phyloP scores from a whole-genome alignment of 768 basidiomycete species.

The Suillus subluteus region DNA sequence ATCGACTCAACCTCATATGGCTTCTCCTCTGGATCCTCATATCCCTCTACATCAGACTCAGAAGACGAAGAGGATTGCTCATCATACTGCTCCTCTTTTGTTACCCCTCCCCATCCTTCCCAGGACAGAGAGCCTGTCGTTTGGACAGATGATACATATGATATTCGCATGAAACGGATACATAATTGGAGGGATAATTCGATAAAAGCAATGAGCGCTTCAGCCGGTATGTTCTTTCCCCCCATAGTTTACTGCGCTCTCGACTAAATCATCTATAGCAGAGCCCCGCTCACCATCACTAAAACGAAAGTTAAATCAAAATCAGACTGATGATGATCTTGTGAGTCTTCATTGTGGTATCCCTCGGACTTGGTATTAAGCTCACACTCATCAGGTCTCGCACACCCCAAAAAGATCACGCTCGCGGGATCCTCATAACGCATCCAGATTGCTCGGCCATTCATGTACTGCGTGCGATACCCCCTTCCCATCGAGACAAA shows the following conservation, averaged over 20 bases:
- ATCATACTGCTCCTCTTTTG: constrained; percentile 76
- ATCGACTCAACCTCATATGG: constrained; percentile 40
- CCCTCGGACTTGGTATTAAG: constrained; percentile 7
- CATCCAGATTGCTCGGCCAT: constrained; percentile 49
- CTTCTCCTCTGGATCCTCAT: constrained; percentile 42
- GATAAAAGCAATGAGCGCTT: constrained; percentile 45
- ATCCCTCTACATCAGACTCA: constrained; percentile 37
- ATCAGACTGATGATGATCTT: constrained; percentile 43
- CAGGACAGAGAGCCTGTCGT: constrained; percentile 26
- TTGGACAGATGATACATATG: constrained; percentile 53
- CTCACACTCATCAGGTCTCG: constrained; percentile 44
- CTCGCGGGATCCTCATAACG: constrained; percentile 41
- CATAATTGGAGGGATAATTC: constrained; percentile 71
- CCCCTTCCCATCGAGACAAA: constrained; percentile 60
- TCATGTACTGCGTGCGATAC: constrained; percentile 79
- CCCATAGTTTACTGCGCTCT: constrained; percentile 8
- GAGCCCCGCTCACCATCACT: constrained; percentile 42
- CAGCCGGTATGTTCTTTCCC: constrained; percentile 41
- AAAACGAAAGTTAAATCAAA: constrained; percentile 48
- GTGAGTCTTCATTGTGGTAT: constrained; percentile 33
- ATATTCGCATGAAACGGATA: constrained; percentile 64
- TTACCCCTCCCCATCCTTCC: constrained; percentile 42
- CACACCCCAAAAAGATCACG: constrained; percentile 63
- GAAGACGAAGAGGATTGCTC: constrained; percentile 55
- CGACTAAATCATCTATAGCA: constrained; percentile 12